Evolutionary conservation across 345 rosid genomes (phyloP).

Genomic region (Lumnitzera racemosa): DNA sequence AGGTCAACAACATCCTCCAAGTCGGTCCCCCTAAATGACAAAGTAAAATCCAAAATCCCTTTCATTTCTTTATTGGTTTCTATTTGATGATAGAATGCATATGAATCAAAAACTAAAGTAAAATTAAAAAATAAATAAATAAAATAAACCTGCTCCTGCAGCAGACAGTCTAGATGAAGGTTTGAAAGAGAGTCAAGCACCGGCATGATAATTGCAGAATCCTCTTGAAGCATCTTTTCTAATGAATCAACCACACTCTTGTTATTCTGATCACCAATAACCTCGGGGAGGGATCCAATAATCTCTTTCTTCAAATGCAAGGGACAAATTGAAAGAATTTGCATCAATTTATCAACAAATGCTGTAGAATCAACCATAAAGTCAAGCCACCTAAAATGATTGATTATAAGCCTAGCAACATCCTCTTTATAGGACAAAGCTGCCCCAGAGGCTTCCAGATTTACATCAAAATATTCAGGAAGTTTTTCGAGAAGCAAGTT

Average conservation of each 20-base stretch:
- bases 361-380: conserved; percentile 45
- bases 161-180: conserved; percentile 51
- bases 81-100: too few species aligned
- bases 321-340: conserved; percentile 62
- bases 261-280: conserved; percentile 55
- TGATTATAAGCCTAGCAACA: conserved; percentile 60
- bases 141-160: conserved; percentile 60
- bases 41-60: too few species aligned
- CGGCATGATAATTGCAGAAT: conserved; percentile 56
- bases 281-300: conserved; percentile 83
- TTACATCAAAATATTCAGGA: conserved; percentile 53
- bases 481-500: conserved; percentile 66
- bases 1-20: neutral
- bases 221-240: conserved; percentile 72
- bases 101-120: neutral
- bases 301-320: conserved; percentile 65
- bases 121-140: conserved; percentile 1
- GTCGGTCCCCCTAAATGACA: neutral
- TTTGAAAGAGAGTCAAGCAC: conserved; percentile 75
- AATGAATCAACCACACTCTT: conserved; percentile 51
- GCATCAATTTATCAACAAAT: conserved; percentile 59
- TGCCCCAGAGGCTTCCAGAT: conserved; percentile 17
- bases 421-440: conserved; percentile 49
- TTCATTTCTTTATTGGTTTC: too few species aligned
- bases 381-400: conserved; percentile 77